phyloP scores from a whole-genome alignment of 2,329 filamentous ascomycete species.

The Penicillium italicum region DNA sequence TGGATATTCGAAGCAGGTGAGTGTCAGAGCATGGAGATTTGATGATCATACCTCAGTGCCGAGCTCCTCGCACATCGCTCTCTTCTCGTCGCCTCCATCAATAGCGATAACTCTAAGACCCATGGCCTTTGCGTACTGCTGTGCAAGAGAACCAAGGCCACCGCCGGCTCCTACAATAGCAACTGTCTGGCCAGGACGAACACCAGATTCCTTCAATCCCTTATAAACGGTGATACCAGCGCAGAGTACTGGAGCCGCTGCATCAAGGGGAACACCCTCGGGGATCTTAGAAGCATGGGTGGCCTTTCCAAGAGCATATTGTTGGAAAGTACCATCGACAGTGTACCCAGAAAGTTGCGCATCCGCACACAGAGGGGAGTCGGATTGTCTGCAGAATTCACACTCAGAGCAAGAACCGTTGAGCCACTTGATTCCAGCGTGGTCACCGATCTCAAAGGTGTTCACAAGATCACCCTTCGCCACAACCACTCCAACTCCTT shows the following conservation, averaged over 20 bases:
- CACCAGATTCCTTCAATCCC: slow-evolving; percentile 77
- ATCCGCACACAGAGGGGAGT: slow-evolving; percentile 76
- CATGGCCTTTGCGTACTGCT: slow-evolving; percentile 91
- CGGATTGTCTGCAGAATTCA: slow-evolving; percentile 71
- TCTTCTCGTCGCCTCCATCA: slow-evolving; percentile 78
- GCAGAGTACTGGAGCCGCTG: slow-evolving; percentile 75
- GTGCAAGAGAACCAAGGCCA: slow-evolving; percentile 73
- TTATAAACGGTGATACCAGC: slow-evolving; percentile 88
- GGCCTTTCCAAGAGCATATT: slow-evolving; percentile 84
- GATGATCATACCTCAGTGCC: slow-evolving; percentile 54
- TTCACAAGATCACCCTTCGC: slow-evolving; percentile 69
- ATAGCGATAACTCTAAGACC: slow-evolving; percentile 76
- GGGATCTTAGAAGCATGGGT: slow-evolving; percentile 79
- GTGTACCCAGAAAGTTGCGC: slow-evolving; percentile 81
- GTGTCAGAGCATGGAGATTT: too few species aligned
- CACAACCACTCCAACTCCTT: slow-evolving; percentile 75
- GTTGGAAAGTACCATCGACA: slow-evolving; percentile 88
- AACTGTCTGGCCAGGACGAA: slow-evolving; percentile 68
- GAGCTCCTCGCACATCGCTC: slow-evolving; percentile 60
- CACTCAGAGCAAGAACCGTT: slow-evolving; percentile 81
- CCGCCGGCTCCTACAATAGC: slow-evolving; percentile 85
- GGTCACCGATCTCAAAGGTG: slow-evolving; percentile 73
- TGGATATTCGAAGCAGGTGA: neutral
- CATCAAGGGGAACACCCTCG: slow-evolving; percentile 70
- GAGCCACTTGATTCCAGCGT: slow-evolving; percentile 85